A percentile compares a stretch with the other conserved stretches of the same genome.
Conservation (phyloP, 148 eudicot species). For the Fagopyrum homotropicum region DNA sequence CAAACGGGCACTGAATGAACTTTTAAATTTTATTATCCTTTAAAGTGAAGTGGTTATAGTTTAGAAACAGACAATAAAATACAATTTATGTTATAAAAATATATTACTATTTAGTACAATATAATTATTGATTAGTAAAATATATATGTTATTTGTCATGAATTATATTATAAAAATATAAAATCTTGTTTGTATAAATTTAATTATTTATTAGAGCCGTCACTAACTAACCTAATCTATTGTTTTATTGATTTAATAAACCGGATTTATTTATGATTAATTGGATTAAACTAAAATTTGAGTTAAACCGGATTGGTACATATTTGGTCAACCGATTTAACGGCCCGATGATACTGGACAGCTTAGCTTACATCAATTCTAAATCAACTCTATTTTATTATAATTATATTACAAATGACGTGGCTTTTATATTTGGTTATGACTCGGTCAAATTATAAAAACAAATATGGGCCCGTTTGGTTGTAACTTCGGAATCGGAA, state of each 20-base stretch:
- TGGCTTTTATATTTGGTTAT: neutral
- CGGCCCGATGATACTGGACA: neutral
- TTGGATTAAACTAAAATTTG: neutral
- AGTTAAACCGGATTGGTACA: neutral
- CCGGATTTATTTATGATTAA: neutral
- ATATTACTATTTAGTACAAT: no score
- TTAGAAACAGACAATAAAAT: neutral
- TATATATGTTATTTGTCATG: no score
- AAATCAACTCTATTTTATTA: neutral
- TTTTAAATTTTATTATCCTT: neutral
- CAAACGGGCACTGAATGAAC: no score
- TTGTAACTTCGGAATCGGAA: no score
- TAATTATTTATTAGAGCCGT: neutral
- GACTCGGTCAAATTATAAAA: neutral
- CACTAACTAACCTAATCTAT: neutral
- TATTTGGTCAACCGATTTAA: slow-evolving; percentile 8
- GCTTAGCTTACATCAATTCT: neutral
- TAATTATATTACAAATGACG: neutral
- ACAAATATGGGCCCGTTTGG: no score
- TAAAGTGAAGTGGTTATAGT: neutral
- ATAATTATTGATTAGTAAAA: no score
- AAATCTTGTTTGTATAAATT: neutral
- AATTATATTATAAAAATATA: no score
- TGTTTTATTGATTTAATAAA: neutral
- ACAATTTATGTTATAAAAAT: no score